Conservation (phyloP, 108 stramenopile genomes). For the Bacterosira constricta region DNA sequence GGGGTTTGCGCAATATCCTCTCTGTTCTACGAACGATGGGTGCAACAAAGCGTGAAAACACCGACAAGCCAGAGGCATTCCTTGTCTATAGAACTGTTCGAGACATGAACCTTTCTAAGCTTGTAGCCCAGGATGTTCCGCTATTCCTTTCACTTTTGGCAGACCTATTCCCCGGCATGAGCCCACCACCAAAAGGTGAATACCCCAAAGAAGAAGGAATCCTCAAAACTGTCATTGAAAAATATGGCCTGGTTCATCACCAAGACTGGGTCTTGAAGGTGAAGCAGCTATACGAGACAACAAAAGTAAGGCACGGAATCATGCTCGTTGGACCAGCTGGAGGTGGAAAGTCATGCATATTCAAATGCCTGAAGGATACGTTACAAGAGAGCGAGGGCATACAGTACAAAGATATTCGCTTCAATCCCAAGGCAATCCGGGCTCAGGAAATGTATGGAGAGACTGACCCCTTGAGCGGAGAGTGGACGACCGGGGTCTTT, state of each 20-base stretch:
- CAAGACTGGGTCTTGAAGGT: conserved; percentile 85
- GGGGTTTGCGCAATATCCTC: conserved; percentile 90
- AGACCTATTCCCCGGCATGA: conserved; percentile 83
- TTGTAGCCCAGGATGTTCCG: conserved; percentile 93
- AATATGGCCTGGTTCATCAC: conserved; percentile 58
- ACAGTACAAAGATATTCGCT: conserved; percentile 78
- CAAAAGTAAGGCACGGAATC: conserved; percentile 84
- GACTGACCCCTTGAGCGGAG: conserved; percentile 84
- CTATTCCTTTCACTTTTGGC: conserved; percentile 87
- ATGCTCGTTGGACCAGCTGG: conserved; percentile 92
- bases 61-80: conserved; percentile 72
- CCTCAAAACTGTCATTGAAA: conserved; percentile 60
- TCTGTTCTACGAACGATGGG: conserved; percentile 90
- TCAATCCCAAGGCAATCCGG: conserved; percentile 93
- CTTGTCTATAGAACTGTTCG: conserved; percentile 90
- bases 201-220: conserved; percentile 84
- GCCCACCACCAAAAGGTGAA: conserved; percentile 76
- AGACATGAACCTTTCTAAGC: conserved; percentile 93
- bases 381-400: conserved; percentile 73
- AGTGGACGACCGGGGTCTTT: conserved; percentile 94
- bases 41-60: conserved; percentile 85
- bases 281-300: conserved; percentile 89
- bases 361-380: conserved; percentile 72
- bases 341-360: conserved; percentile 91
- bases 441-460: conserved; percentile 95